These are phyloP conservation scores for Desmodesmus armatus DNA, from an alignment of 139 green algal species.

Conservation along the genomic window DNA sequence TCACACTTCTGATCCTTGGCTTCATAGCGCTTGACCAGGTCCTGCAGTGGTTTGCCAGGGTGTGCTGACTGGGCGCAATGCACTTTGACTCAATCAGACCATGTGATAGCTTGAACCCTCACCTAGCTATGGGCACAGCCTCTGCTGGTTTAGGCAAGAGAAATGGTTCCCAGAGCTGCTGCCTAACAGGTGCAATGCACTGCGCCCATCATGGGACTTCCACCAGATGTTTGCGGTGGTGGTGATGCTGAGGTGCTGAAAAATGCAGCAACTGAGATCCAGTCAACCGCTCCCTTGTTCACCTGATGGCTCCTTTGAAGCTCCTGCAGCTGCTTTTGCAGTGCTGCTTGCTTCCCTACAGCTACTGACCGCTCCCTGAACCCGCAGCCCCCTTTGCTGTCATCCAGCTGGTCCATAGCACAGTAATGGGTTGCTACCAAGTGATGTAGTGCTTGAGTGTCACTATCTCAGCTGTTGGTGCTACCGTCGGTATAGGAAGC, in stretches of 20 bases:
- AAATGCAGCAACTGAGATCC: neutral
- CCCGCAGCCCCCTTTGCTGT: no score
- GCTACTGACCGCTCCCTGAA: slow-evolving; percentile 31
- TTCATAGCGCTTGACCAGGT: slow-evolving; percentile 30
- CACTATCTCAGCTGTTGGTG: no score
- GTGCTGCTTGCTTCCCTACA: slow-evolving; percentile 19
- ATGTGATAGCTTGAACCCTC: neutral
- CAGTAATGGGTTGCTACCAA: no score
- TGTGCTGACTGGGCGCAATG: no score
- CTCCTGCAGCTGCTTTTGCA: slow-evolving; percentile 42
- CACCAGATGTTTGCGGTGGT: neutral
- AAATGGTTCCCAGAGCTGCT: neutral
- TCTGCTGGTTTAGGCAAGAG: neutral
- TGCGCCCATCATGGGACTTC: neutral
- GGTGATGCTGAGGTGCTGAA: neutral
- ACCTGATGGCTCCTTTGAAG: slow-evolving; percentile 2
- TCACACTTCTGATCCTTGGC: slow-evolving; percentile 32
- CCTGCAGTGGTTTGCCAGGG: no score
- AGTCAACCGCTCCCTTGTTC: neutral
- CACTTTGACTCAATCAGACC: neutral
- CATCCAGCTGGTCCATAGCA: no score
- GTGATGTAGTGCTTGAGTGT: no score
- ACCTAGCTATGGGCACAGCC: no score
- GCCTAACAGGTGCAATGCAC: neutral
- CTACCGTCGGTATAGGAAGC: no score